These are phyloP conservation scores for Corynespora cassiicola DNA, from an alignment of 2,329 filamentous ascomycete genomes.

Conservation along the genomic window DNA sequence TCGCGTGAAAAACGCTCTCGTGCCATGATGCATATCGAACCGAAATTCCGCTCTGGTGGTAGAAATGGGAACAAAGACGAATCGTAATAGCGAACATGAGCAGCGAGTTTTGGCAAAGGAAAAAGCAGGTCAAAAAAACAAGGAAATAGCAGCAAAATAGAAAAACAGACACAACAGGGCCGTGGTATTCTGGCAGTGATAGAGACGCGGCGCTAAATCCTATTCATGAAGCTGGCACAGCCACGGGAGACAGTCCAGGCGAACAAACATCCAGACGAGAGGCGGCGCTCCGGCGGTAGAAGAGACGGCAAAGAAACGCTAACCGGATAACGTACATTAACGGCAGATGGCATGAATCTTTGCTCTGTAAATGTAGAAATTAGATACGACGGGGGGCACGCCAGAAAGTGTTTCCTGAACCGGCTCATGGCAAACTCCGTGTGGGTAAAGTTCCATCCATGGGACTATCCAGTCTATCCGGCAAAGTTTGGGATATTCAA, in stretches of 20 bases:
- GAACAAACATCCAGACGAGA: slow-evolving; percentile 1
- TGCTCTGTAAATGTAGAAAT: slow-evolving; percentile 13
- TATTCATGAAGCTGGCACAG: slow-evolving; percentile 3
- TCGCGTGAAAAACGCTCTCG: slow-evolving; percentile 17
- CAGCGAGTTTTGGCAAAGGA: slow-evolving; percentile 18
- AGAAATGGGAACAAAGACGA: slow-evolving; percentile 6
- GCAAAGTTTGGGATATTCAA: slow-evolving; percentile 31
- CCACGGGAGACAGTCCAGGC: neutral
- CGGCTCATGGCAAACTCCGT: slow-evolving; percentile 19
- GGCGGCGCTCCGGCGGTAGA: slow-evolving; percentile 10
- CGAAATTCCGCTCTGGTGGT: slow-evolving; percentile 7
- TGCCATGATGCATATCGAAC: slow-evolving; percentile 25
- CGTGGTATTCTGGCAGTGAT: slow-evolving; percentile 4
- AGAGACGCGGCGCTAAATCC: slow-evolving; percentile 12
- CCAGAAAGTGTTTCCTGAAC: slow-evolving; percentile 13
- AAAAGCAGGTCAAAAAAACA: slow-evolving; percentile 7
- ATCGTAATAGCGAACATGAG: slow-evolving; percentile 11
- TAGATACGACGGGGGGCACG: slow-evolving; percentile 17
- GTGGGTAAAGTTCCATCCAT: slow-evolving; percentile 21
- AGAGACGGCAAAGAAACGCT: slow-evolving; percentile 10
- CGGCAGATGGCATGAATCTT: slow-evolving; percentile 13
- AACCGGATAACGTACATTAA: slow-evolving; percentile 23
- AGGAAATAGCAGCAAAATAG: slow-evolving; percentile 6
- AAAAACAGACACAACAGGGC: slow-evolving; percentile 1
- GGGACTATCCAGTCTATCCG: slow-evolving; percentile 29